Conservation (phyloP, 371 early-diverging fungal species). For the Lichtheimia corymbifera region DNA sequence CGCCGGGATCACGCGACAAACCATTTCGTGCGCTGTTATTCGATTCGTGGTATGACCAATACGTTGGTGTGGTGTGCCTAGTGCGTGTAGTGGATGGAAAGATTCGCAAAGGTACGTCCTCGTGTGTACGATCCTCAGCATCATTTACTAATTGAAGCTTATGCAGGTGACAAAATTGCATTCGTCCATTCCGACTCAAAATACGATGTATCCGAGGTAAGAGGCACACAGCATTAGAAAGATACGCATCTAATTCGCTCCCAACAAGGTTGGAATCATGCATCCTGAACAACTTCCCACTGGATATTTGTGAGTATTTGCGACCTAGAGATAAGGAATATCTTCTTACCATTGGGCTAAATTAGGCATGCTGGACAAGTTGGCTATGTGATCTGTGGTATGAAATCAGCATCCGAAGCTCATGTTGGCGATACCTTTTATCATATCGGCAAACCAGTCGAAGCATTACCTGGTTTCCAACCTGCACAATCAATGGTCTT, state of each 20-base stretch:
- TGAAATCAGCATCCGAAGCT: constrained; percentile 93
- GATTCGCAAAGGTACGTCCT: constrained; percentile 66
- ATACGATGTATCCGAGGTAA: constrained; percentile 85
- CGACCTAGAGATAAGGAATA: not conserved
- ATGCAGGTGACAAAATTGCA: constrained; percentile 78
- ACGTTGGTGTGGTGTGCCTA: constrained; percentile 94
- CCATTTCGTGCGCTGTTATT: constrained; percentile 89
- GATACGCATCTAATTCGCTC: not conserved
- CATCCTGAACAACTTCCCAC: constrained; percentile 85
- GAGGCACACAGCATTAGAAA: not conserved
- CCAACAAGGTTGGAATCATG: constrained; percentile 86
- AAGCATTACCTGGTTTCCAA: constrained; percentile 87
- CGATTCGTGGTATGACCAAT: constrained; percentile 96
- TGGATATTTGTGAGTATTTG: constrained; percentile 64
- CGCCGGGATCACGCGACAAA: constrained; percentile 57
- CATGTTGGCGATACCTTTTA: constrained; percentile 97
- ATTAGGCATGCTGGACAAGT: constrained; percentile 90
- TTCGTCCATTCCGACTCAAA: constrained; percentile 73
- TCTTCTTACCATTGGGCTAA: constrained; percentile 1
- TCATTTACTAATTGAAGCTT: too few species aligned
- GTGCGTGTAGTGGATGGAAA: constrained; percentile 87
- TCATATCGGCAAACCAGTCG: constrained; percentile 58
- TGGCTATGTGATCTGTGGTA: constrained; percentile 89
- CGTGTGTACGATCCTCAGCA: not conserved
- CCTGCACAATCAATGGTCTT: constrained; percentile 94